Evolutionary conservation across 495 filamentous ascomycete species (phyloP).

Genomic region (Symbiotaphrina buchneri): DNA sequence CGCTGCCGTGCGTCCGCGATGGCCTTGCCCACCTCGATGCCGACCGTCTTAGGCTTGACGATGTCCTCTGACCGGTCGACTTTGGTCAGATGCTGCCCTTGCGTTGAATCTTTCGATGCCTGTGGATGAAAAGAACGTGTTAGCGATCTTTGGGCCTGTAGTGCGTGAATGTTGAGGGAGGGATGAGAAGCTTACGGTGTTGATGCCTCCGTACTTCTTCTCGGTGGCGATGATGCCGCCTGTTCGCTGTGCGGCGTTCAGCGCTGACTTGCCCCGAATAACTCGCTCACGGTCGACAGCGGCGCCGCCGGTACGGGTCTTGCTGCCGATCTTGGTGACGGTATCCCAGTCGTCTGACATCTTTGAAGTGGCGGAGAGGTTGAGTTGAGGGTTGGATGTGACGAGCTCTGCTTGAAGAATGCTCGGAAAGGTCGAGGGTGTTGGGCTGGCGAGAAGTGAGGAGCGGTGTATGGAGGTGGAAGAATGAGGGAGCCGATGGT

Average conservation of each 20-base stretch:
- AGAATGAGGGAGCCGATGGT: too few relatives aligned
- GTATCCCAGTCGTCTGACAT: conserved; percentile 76
- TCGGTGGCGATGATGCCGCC: conserved; percentile 64
- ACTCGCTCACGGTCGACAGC: conserved; percentile 52
- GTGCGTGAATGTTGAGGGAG: background rate
- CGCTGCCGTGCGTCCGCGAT: conserved; percentile 48
- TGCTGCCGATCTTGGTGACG: conserved; percentile 85
- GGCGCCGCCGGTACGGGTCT: conserved; percentile 36
- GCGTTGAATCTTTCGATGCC: conserved; percentile 33
- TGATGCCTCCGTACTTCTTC: conserved; percentile 71
- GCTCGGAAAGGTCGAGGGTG: too few relatives aligned
- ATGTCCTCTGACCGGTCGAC: conserved; percentile 97
- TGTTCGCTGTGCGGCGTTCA: conserved; percentile 68
- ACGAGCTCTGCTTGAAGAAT: too few relatives aligned
- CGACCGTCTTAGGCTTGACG: conserved; percentile 83
- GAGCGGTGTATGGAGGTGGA: too few relatives aligned
- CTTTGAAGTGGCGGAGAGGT: too few relatives aligned
- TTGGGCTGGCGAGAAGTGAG: too few relatives aligned
- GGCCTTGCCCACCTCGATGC: conserved; percentile 53
- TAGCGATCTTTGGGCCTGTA: conserved; percentile 4
- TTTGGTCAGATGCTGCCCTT: conserved; percentile 94
- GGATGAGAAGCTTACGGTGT: conserved; percentile 40
- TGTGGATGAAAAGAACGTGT: conserved; percentile 9
- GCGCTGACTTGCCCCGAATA: conserved; percentile 60
- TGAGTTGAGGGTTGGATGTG: too few relatives aligned